phyloP scores from a whole-genome alignment of 306 rosid species.

The Castanopsis chinensis region DNA sequence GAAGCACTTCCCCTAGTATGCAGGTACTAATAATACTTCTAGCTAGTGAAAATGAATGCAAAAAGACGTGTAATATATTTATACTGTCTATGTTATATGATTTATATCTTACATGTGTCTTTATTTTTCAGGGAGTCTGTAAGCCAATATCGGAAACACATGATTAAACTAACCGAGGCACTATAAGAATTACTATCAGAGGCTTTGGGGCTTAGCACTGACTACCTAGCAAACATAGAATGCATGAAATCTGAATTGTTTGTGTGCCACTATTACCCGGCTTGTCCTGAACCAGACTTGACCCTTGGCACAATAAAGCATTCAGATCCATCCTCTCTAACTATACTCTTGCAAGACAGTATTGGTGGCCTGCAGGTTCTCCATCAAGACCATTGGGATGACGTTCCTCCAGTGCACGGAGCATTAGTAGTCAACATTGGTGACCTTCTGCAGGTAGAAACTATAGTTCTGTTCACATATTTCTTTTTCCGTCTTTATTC shows the following conservation, averaged over 20 bases:
- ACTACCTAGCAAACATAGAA: slow-evolving; percentile 47
- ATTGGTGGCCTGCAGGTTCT: slow-evolving; percentile 78
- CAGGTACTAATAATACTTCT: slow-evolving; percentile 38
- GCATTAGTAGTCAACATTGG: slow-evolving; percentile 71
- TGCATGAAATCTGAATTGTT: slow-evolving; percentile 60
- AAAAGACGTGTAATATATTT: not conserved
- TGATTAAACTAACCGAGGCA: slow-evolving; percentile 37
- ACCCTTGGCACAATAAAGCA: slow-evolving; percentile 71
- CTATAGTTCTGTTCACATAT: not conserved
- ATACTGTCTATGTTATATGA: not conserved
- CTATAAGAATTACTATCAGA: slow-evolving; percentile 60
- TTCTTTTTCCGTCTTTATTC: not conserved
- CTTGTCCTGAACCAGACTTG: slow-evolving; percentile 72
- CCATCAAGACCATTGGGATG: slow-evolving; percentile 61
- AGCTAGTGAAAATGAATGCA: too few relatives aligned
- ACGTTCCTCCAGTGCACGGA: slow-evolving; percentile 49
- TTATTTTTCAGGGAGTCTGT: slow-evolving; percentile 45
- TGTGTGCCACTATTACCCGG: slow-evolving; percentile 77
- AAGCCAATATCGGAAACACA: slow-evolving; percentile 46
- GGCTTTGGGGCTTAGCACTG: slow-evolving; percentile 57
- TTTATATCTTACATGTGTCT: too few relatives aligned
- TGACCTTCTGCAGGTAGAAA: slow-evolving; percentile 67
- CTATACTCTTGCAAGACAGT: slow-evolving; percentile 68
- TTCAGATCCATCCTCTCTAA: slow-evolving; percentile 69
- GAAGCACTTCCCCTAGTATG: slow-evolving; percentile 47